Base-by-base conservation (phyloP, 768 basidiomycete species). In the Trametes elegans region DNA sequence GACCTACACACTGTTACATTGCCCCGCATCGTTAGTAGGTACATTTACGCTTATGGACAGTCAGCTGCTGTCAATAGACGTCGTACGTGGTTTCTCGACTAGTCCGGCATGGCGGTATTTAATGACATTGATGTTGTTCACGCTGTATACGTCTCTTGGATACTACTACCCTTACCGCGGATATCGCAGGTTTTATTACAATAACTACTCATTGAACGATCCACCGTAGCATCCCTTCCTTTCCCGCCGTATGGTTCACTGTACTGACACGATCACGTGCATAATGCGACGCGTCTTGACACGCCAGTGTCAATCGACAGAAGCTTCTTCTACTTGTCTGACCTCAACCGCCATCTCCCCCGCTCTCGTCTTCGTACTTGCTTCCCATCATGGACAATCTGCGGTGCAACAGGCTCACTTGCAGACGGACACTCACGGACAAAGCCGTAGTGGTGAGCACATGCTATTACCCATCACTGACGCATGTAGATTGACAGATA, bases 371-470 rank as follows among this genome's bases (percentile, higher is more conserved):
- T 38, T 14, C 3, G 1, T 1, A 28, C 11, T 18, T 1, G 9
- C 26, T 27, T 27, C 23, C 14, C 26, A 14, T 7, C 42, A 90
- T 91, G 88, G 88, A 91, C 68, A 88, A 90, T 44, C 71, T 90
- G 43, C 87, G 82, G 62, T 91, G 89, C 65, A 91, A 91, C 68
- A 79, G 84, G n/a, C 75, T 90, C 53, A 87, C 81, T 16, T 91
- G 89, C 68, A 81, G 90, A 53, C 79, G 78, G 62, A 58, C 77
- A 2, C 68, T 93, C 41, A 73, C 75, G 2, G 90, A 91, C 62
- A 92, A 90, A 68, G 90, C 90, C 3, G 90, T 93, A 10, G 90
- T 93, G 57, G 90, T 93, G 65, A 69, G 90, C 76, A 32, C 38
- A 36, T 29, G 46, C 42, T 39, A 19, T 35, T 13, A 27, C 46